Percentiles rank a stretch among this genome's conserved stretches.
Conservation (phyloP, 768 basidiomycete genomes). For the Phaffia australis region DNA sequence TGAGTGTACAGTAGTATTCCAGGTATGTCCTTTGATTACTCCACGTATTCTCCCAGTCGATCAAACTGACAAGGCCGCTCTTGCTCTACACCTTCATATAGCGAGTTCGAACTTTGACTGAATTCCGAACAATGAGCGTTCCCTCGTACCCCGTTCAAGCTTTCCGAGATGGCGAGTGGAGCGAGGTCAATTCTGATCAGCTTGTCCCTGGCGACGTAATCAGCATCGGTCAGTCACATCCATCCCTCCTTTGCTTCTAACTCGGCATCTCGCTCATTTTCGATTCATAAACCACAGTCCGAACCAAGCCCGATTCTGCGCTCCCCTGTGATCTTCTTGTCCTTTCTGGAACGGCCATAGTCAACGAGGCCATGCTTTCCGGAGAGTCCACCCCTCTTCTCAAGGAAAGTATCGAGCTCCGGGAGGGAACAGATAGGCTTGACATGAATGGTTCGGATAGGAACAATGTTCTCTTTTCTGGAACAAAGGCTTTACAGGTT, state of each 20-base stretch:
- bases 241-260: neutral
- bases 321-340: conserved; percentile 89
- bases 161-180: conserved; percentile 69
- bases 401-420: conserved; percentile 84
- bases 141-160: conserved; percentile 77
- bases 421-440: conserved; percentile 60
- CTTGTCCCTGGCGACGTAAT: conserved; percentile 87
- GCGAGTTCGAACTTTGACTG: conserved; percentile 85
- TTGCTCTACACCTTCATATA: conserved; percentile 35
- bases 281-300: conserved; percentile 32
- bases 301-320: conserved; percentile 59
- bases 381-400: conserved; percentile 95
- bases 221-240: conserved; percentile 52
- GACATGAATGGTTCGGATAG: conserved; percentile 81
- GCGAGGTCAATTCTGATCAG: conserved; percentile 66
- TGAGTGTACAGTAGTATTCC: conserved; percentile 98
- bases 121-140: conserved; percentile 95
- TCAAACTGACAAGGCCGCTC: neutral
- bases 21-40: conserved; percentile 48
- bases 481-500: conserved; percentile 92
- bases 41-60: neutral
- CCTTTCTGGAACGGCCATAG: conserved; percentile 84
- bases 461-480: conserved; percentile 81
- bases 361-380: conserved; percentile 98
- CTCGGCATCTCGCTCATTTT: neutral